These are phyloP conservation scores for Gnomoniopsis sp. DNA, from an alignment of 2,329 filamentous ascomycete genomes.

Conservation along the genomic window DNA sequence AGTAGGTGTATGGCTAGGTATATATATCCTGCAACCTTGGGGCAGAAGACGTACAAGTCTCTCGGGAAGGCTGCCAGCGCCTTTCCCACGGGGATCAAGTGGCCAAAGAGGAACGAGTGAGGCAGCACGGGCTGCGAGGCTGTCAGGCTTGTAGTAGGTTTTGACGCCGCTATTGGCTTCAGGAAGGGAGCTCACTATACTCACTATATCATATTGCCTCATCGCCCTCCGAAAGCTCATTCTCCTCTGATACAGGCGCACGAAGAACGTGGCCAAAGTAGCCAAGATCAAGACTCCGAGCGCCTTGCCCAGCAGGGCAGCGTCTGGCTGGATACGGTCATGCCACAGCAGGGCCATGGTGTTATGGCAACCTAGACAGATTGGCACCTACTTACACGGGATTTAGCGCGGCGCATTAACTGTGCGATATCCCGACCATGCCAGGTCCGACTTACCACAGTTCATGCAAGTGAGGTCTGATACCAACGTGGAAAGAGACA, in stretches of 20 bases:
- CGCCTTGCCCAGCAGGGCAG: not conserved
- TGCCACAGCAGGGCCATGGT: not conserved
- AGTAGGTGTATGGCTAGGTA: not conserved
- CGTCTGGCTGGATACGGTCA: not conserved
- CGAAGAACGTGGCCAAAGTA: not conserved
- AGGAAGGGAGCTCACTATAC: not conserved
- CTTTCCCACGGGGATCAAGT: slow-evolving; percentile 15
- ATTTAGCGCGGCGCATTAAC: no score
- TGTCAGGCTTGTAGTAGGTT: not conserved
- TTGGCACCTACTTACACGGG: no score
- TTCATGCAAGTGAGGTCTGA: not conserved
- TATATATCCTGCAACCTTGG: not conserved
- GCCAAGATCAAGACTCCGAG: not conserved
- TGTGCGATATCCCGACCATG: no score
- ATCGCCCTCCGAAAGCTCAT: not conserved
- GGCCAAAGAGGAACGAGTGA: slow-evolving; percentile 32
- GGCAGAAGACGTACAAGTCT: not conserved
- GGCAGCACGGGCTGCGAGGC: slow-evolving; percentile 29
- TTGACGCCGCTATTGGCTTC: not conserved
- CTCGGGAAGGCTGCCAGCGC: not conserved
- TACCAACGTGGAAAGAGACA: not conserved
- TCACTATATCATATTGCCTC: not conserved
- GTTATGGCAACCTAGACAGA: no score
- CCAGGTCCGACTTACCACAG: no score
- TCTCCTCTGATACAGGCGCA: not conserved